Percentiles rank a stretch among this genome's conserved stretches.
Evolutionary conservation across 345 rosid species (phyloP).

Genomic region (Gossypioides kirkii): DNA sequence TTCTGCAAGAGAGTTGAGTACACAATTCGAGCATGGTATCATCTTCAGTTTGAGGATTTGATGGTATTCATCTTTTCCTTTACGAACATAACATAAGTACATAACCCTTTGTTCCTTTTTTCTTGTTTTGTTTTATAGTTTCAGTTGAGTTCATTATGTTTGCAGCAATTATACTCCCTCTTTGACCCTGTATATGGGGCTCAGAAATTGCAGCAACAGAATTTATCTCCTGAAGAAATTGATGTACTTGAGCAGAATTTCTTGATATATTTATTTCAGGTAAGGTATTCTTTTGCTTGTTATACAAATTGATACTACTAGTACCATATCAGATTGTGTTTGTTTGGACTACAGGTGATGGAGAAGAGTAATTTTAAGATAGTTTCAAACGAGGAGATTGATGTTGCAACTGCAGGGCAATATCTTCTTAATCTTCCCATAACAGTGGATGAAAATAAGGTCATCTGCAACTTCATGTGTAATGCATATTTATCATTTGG

Average conservation of each 20-base stretch:
- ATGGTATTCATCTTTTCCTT: conserved; percentile 43
- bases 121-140: conserved; percentile 3
- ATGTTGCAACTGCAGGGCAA: conserved; percentile 61
- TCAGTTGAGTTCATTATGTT: conserved; percentile 10
- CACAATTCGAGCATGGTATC: conserved; percentile 92
- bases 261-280: conserved; percentile 44
- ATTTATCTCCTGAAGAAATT: conserved; percentile 40
- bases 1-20: conserved; percentile 88
- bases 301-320: too few species aligned
- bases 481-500: neutral
- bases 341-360: conserved; percentile 55
- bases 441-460: conserved; percentile 63
- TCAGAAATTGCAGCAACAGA: conserved; percentile 46
- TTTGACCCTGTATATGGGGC: conserved; percentile 67
- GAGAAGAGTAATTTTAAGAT: conserved; percentile 74
- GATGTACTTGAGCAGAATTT: conserved; percentile 53
- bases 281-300: conserved; percentile 20
- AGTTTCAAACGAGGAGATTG: conserved; percentile 51
- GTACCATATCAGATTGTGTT: neutral
- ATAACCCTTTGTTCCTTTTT: neutral
- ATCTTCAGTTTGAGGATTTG: conserved; percentile 84
- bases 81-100: neutral
- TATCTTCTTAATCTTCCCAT: conserved; percentile 80
- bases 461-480: conserved; percentile 19
- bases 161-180: conserved; percentile 85